Conservation (phyloP, 306 rosid genomes). For the Medicago arabica region DNA sequence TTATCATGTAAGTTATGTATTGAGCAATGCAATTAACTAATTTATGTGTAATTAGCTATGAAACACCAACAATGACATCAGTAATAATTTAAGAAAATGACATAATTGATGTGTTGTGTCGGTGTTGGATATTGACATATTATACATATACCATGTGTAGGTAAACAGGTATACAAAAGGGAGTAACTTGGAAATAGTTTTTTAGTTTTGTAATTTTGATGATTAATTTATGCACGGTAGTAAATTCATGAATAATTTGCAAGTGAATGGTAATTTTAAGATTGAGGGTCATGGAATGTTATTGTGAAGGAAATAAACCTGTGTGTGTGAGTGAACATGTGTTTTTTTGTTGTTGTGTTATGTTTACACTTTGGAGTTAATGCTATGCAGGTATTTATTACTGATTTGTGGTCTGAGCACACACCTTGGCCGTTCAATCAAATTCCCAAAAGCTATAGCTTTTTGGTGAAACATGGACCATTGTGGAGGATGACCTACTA, state of each 20-base stretch:
- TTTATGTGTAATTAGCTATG: no score
- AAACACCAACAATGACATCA: no score
- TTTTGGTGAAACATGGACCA: conserved; percentile 92
- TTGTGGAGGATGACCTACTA: conserved; percentile 93
- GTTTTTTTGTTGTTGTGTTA: conserved; percentile 1
- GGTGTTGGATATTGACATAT: no score
- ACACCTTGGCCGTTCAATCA: conserved; percentile 99
- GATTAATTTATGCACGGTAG: neutral
- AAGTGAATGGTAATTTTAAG: conserved; percentile 20
- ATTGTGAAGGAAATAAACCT: neutral
- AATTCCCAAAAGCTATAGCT: conserved; percentile 94
- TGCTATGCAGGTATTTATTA: conserved; percentile 75
- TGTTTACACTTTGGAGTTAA: conserved; percentile 23
- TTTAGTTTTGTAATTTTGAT: conserved; percentile 1
- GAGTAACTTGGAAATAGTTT: no score
- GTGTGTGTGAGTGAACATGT: neutral
- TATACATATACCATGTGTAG: neutral
- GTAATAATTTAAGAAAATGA: no score
- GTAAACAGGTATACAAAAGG: no score
- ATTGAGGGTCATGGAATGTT: neutral
- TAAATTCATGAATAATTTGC: neutral
- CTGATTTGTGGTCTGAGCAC: conserved; percentile 97
- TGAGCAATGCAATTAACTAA: no score
- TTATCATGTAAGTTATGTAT: neutral
- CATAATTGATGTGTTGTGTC: no score